These are phyloP conservation scores for Aspergillus conjunctus DNA, from an alignment of 495 filamentous ascomycete species.

Conservation along the genomic window DNA sequence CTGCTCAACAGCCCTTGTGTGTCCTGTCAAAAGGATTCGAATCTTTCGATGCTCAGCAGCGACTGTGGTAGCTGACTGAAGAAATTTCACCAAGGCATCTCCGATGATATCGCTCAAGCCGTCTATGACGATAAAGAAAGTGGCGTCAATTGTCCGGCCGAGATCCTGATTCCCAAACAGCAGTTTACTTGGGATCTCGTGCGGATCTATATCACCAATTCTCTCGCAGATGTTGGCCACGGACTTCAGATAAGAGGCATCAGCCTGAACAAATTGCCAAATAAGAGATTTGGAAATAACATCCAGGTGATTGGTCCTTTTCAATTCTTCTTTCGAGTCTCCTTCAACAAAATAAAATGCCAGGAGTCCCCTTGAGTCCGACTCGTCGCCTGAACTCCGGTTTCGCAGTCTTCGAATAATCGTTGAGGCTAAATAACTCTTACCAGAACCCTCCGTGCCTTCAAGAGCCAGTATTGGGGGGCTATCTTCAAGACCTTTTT, in stretches of 20 bases:
- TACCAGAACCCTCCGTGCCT: slow-evolving; percentile 39
- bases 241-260: slow-evolving; percentile 40
- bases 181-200: slow-evolving; percentile 33
- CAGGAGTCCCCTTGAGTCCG: slow-evolving; percentile 31
- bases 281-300: slow-evolving; percentile 32
- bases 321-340: slow-evolving; percentile 34
- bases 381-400: slow-evolving; percentile 27
- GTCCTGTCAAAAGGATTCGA: slow-evolving; percentile 24
- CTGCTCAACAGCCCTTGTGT: slow-evolving; percentile 22
- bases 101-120: slow-evolving; percentile 30
- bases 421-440: slow-evolving; percentile 41
- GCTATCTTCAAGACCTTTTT: slow-evolving; percentile 21
- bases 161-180: slow-evolving; percentile 36
- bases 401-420: slow-evolving; percentile 36
- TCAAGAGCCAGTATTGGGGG: slow-evolving; percentile 32
- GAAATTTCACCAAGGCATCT: slow-evolving; percentile 30
- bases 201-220: slow-evolving; percentile 30
- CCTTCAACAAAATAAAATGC: slow-evolving; percentile 44
- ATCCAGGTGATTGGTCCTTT: slow-evolving; percentile 26
- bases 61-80: slow-evolving; percentile 19
- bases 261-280: slow-evolving; percentile 41
- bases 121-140: slow-evolving; percentile 41
- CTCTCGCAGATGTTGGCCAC: slow-evolving; percentile 35
- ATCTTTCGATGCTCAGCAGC: slow-evolving; percentile 16
- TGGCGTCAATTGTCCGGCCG: slow-evolving; percentile 28